Conservation (phyloP, 1,139 yeast species). For the Debaryomycetaceae sp. region DNA sequence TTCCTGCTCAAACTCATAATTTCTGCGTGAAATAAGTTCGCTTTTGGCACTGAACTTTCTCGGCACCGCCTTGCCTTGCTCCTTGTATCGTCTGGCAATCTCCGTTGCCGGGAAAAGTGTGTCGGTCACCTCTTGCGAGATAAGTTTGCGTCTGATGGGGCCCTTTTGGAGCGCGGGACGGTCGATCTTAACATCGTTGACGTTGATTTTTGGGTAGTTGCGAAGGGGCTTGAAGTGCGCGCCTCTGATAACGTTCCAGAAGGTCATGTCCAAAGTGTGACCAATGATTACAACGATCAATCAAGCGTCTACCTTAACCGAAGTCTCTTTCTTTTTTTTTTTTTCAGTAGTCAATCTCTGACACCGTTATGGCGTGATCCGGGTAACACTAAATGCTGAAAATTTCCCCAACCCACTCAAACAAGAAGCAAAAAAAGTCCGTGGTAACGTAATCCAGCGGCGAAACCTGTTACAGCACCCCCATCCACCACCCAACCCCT, state of each 20-base stretch:
- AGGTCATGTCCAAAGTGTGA: no score
- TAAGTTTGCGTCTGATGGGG: conserved; percentile 34
- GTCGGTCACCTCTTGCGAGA: conserved; percentile 38
- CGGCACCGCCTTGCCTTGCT: conserved; percentile 42
- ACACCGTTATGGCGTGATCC: no score
- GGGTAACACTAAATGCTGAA: no score
- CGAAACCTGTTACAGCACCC: no score
- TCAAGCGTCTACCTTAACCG: no score
- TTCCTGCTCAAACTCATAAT: conserved; percentile 43
- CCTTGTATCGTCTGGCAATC: conserved; percentile 30
- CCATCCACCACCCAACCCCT: no score
- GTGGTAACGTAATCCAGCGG: no score
- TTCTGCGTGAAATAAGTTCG: conserved; percentile 36
- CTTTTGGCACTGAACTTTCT: conserved; percentile 33
- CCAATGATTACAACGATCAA: no score
- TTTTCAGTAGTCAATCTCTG: no score
- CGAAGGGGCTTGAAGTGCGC: conserved; percentile 31
- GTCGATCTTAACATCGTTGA: conserved; percentile 35
- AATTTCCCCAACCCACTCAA: no score
- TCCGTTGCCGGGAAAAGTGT: conserved; percentile 39
- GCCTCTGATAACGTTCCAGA: conserved; percentile 8
- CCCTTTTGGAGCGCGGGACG: conserved; percentile 39
- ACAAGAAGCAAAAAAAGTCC: no score
- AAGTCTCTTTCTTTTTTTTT: no score
- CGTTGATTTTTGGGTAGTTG: conserved; percentile 39